A percentile compares a stretch with the other conserved stretches of the same genome.
phyloP scores from a whole-genome alignment of 208 protist species.

The Vickermania ingenoplastis region DNA sequence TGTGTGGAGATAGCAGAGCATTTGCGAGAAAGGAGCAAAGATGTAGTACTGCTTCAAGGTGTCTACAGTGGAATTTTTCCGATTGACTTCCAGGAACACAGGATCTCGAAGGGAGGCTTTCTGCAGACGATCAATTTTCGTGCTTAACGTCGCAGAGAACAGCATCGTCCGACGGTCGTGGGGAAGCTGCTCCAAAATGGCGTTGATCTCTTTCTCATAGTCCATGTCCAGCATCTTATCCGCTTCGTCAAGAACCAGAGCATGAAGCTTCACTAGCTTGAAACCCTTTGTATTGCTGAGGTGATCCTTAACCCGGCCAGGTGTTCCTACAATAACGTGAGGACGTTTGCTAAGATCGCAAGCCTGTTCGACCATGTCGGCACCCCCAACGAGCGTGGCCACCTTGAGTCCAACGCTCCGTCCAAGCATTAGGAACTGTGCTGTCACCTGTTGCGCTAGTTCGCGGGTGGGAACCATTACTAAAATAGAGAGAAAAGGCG shows the following conservation, averaged over 20 bases:
- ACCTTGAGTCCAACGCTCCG: slow-evolving; percentile 85
- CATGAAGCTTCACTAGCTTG: slow-evolving; percentile 91
- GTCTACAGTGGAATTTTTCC: slow-evolving; percentile 95
- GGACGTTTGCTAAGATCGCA: slow-evolving; percentile 91
- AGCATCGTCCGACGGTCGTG: slow-evolving; percentile 92
- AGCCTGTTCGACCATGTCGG: slow-evolving; percentile 93
- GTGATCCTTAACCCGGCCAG: slow-evolving; percentile 96
- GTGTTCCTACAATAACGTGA: slow-evolving; percentile 97
- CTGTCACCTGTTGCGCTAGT: slow-evolving; percentile 96
- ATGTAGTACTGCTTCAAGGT: slow-evolving; percentile 95
- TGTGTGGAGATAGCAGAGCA: slow-evolving; percentile 82
- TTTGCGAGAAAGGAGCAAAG: slow-evolving; percentile 94
- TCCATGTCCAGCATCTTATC: slow-evolving; percentile 98
- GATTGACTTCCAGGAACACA: slow-evolving; percentile 92
- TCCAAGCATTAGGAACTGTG: slow-evolving; percentile 89
- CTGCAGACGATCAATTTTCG: slow-evolving; percentile 96
- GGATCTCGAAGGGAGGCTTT: slow-evolving; percentile 95
- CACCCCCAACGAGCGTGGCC: slow-evolving; percentile 89
- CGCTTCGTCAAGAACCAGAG: slow-evolving; percentile 97
- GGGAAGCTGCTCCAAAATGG: slow-evolving; percentile 90
- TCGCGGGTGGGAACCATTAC: slow-evolving; percentile 97
- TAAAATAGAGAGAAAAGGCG: slow-evolving; percentile 88
- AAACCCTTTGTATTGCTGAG: slow-evolving; percentile 98
- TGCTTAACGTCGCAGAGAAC: slow-evolving; percentile 98
- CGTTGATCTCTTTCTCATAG: slow-evolving; percentile 97